These are phyloP conservation scores for Colletotrichum sublineola DNA, from an alignment of 2,329 filamentous ascomycete genomes.

Conservation along the genomic window DNA sequence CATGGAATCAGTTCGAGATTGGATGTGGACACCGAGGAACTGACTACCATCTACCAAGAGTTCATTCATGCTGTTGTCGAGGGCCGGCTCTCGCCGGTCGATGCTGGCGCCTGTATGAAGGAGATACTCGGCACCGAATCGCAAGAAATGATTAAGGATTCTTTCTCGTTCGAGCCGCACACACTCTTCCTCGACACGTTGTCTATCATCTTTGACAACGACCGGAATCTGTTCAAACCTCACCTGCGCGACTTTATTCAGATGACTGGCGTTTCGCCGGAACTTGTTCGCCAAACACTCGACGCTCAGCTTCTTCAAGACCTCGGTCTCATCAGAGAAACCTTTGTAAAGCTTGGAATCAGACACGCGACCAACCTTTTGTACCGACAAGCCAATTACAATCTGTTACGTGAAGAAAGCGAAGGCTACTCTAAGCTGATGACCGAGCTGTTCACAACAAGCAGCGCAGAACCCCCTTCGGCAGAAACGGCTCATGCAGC, in stretches of 20 bases:
- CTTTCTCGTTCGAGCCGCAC: conserved; percentile 69
- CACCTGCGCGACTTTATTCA: conserved; percentile 77
- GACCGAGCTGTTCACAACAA: conserved; percentile 94
- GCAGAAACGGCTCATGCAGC: conserved; percentile 84
- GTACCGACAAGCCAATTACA: conserved; percentile 97
- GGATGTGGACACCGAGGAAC: conserved; percentile 75
- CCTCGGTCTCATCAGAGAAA: conserved; percentile 85
- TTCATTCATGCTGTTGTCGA: conserved; percentile 82
- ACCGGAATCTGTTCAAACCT: conserved; percentile 64
- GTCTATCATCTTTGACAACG: conserved; percentile 81
- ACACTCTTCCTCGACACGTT: conserved; percentile 86
- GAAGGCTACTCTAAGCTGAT: conserved; percentile 97
- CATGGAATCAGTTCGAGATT: conserved; percentile 74
- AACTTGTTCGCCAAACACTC: conserved; percentile 83
- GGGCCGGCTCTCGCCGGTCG: conserved; percentile 72
- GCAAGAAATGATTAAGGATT: conserved; percentile 64
- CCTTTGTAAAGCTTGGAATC: conserved; percentile 85
- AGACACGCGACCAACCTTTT: conserved; percentile 92
- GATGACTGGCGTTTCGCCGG: conserved; percentile 78
- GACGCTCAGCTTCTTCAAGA: conserved; percentile 82
- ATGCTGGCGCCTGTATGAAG: conserved; percentile 80
- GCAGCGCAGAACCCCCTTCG: conserved; percentile 79
- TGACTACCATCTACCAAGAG: conserved; percentile 86
- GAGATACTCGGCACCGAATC: conserved; percentile 76
- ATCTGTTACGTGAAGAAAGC: conserved; percentile 92